phyloP scores from a whole-genome alignment of 192 early-diverging fungal species.

The Jimgerdemannia lactiflua region DNA sequence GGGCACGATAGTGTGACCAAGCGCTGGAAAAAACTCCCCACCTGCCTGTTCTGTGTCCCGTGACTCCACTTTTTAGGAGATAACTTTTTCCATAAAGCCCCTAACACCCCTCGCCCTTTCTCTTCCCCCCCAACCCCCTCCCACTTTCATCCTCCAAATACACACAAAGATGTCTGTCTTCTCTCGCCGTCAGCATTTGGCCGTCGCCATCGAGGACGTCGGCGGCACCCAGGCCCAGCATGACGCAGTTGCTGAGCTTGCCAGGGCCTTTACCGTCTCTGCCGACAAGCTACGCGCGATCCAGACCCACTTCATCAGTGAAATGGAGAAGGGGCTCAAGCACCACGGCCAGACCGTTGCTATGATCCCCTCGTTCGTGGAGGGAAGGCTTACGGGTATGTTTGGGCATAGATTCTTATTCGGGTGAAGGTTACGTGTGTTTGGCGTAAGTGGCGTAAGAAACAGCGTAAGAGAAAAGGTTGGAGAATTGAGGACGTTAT shows the following conservation, averaged over 20 bases:
- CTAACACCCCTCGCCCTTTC: background rate
- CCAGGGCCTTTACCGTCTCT: conserved; percentile 50
- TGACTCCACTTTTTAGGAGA: background rate
- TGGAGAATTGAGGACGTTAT: no score
- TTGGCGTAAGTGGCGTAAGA: background rate
- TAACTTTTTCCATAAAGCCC: conserved; percentile 2
- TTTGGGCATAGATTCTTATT: conserved; percentile 51
- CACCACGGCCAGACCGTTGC: conserved; percentile 54
- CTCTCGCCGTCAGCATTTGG: conserved; percentile 5
- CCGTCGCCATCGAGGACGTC: conserved; percentile 28
- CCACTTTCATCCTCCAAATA: background rate
- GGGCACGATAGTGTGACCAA: background rate
- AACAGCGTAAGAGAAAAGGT: background rate
- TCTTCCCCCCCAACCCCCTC: conserved; percentile 3
- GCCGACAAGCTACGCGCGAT: conserved; percentile 54
- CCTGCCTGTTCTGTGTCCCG: no score
- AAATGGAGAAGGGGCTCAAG: conserved; percentile 65
- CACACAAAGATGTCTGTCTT: conserved; percentile 39
- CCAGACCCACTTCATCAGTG: conserved; percentile 53
- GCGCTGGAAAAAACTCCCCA: no score
- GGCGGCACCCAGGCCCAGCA: conserved; percentile 49
- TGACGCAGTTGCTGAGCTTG: conserved; percentile 44
- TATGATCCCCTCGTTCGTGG: conserved; percentile 93
- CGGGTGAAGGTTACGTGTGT: background rate
- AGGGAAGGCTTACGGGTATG: conserved; percentile 64